These are phyloP conservation scores for Vigna hirtella DNA, from an alignment of 306 rosid genomes.

Conservation along the genomic window DNA sequence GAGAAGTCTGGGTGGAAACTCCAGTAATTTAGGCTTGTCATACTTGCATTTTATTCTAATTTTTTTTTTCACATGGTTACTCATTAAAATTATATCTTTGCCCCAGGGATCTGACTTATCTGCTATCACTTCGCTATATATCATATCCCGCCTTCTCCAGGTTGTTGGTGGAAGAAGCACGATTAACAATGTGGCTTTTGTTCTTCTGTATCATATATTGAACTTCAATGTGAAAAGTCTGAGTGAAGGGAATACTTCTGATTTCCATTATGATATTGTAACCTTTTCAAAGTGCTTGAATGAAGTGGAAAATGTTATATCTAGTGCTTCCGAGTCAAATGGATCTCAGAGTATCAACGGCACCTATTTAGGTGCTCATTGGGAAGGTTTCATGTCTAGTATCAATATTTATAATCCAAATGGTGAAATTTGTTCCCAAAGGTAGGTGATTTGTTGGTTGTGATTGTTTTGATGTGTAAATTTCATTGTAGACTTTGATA, in stretches of 20 bases:
- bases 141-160: conserved; percentile 76
- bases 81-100: conserved; percentile 42
- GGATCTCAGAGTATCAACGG: conserved; percentile 46
- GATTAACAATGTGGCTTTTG: conserved; percentile 65
- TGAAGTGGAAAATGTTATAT: conserved; percentile 50
- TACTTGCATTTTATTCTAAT: conserved; percentile 23
- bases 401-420: conserved; percentile 31
- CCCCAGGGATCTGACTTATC: conserved; percentile 70
- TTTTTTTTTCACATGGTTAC: conserved; percentile 26
- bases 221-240: conserved; percentile 45
- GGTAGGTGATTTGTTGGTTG: conserved; percentile 54
- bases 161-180: conserved; percentile 72
- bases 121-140: conserved; percentile 62
- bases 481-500: conserved; percentile 20
- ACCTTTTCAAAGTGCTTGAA: conserved; percentile 50
- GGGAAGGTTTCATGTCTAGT: conserved; percentile 46
- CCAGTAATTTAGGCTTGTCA: conserved; percentile 14
- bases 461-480: background rate
- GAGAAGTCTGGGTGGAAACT: conserved; percentile 23
- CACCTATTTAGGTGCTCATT: conserved; percentile 40
- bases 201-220: conserved; percentile 56
- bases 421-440: conserved; percentile 44
- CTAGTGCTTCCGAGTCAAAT: conserved; percentile 49
- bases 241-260: conserved; percentile 46
- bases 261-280: conserved; percentile 39